Evolutionary conservation across 225 moss, liverwort and hornwort genomes (phyloP).

Genomic region (Pseudoscleropodium purum): DNA sequence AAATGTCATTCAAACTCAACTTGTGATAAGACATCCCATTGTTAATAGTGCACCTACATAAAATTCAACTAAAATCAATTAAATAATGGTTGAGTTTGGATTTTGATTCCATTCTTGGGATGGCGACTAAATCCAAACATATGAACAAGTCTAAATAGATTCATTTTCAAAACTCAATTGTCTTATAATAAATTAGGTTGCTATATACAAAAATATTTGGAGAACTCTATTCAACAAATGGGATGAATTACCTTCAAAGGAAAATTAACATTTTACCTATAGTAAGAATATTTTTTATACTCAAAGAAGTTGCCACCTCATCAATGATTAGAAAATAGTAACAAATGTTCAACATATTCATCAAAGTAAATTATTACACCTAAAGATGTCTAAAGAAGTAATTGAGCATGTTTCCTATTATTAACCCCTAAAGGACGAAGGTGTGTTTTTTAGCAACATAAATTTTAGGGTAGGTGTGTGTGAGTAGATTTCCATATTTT

Average conservation of each 20-base stretch:
- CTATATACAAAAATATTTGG: neutral
- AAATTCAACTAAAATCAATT: neutral
- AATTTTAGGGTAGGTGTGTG: too few species aligned
- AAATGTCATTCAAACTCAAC: neutral
- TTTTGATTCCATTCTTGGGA: fast-evolving
- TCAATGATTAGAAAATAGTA: neutral
- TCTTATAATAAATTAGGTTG: too few species aligned
- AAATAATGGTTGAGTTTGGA: neutral
- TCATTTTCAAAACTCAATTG: neutral
- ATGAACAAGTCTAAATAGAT: fast-evolving
- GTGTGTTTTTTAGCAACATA: too few species aligned
- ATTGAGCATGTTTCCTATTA: fast-evolving
- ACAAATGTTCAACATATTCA: neutral
- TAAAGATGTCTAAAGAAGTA: neutral
- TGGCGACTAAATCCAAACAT: neutral
- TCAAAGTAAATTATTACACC: neutral
- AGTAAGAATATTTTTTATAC: neutral
- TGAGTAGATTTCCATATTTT: too few species aligned
- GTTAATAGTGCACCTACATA: neutral
- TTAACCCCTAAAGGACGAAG: too few species aligned
- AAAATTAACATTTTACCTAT: fast-evolving
- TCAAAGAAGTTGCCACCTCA: neutral
- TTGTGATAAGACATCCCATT: neutral
- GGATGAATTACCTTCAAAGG: fast-evolving
- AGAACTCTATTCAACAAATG: neutral